Evolutionary conservation across 495 filamentous ascomycete genomes (phyloP), one percentile per base, ranked within the genome.

Genomic region (Acidiella bohemica): DNA sequence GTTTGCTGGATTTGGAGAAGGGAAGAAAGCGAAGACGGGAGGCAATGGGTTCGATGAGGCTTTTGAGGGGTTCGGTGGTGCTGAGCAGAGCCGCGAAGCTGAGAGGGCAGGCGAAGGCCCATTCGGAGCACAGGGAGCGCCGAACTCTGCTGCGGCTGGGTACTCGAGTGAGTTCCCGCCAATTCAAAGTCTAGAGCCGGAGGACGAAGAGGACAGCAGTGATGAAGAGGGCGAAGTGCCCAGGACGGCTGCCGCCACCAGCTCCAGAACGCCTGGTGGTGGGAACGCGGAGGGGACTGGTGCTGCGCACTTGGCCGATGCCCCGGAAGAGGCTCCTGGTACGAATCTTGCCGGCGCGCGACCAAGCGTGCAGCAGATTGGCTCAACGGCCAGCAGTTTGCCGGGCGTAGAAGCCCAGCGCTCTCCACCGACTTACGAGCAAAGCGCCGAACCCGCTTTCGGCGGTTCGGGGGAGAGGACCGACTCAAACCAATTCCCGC

Each of bases 211-310:
- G 24, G 77, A 78, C 30, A 54, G 53, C n/a, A 67, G 79, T 35
- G 83, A 90, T 45, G 84, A 82, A 42, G 78, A 68, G 41, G 84
- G 87, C 4, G n/a, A n/a, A n/a, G n/a, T n/a, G n/a, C n/a, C n/a
- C n/a, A n/a, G n/a, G n/a, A n/a, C n/a, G n/a, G n/a, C n/a, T n/a
- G n/a, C n/a, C n/a, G n/a, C n/a, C n/a, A n/a, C n/a, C n/a, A n/a
- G n/a, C n/a, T n/a, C n/a, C n/a, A n/a, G n/a, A n/a, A 61, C 60
- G 14, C 68, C 72, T 16, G 21, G 41, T 4, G 12, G 30, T 13
- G 41, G 22, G 10, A 17, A 21, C 16, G 33, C 29, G 26, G 33
- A 34, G 28, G 6, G 30, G 10, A 17, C 19, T 1, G n/a, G n/a
- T n/a, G 2, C 42, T 9, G 16, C 36, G 6, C 29, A 10, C 12